A percentile compares a stretch with the other conserved stretches of the same genome.
Conservation (phyloP, 257 asterid species). For the Salvia miltiorrhiza region DNA sequence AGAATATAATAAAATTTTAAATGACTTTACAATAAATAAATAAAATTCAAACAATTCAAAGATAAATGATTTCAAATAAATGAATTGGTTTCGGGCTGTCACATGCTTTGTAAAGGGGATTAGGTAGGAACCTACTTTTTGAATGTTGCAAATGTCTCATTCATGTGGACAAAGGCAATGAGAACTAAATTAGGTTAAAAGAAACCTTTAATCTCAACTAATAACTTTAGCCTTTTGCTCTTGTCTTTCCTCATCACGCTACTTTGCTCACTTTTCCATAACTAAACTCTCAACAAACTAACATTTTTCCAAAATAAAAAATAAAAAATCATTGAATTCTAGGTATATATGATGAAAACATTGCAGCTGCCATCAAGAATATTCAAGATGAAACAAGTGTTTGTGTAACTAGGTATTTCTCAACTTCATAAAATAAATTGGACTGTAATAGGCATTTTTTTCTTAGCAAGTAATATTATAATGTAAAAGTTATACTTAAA, state of each 20-base stretch:
- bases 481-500: no score
- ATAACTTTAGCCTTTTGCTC: conserved; percentile 5
- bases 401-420: no score
- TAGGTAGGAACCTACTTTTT: conserved; percentile 25
- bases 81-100: no score
- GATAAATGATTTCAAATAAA: no score
- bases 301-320: background rate
- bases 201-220: conserved; percentile 27
- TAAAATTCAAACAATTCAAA: no score
- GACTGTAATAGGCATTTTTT: no score
- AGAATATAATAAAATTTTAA: no score
- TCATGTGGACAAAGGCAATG: conserved; percentile 16
- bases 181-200: conserved; percentile 33
- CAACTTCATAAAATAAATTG: no score
- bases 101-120: conserved; percentile 20
- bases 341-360: background rate
- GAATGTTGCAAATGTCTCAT: conserved; percentile 12
- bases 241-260: conserved; percentile 14
- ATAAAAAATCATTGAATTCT: background rate
- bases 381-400: no score
- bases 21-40: no score
- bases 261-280: background rate
- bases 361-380: no score
- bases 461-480: no score
- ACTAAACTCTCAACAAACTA: background rate